Conservation (phyloP, 2,329 filamentous ascomycete genomes). For the Gliomastix tumulicola region DNA sequence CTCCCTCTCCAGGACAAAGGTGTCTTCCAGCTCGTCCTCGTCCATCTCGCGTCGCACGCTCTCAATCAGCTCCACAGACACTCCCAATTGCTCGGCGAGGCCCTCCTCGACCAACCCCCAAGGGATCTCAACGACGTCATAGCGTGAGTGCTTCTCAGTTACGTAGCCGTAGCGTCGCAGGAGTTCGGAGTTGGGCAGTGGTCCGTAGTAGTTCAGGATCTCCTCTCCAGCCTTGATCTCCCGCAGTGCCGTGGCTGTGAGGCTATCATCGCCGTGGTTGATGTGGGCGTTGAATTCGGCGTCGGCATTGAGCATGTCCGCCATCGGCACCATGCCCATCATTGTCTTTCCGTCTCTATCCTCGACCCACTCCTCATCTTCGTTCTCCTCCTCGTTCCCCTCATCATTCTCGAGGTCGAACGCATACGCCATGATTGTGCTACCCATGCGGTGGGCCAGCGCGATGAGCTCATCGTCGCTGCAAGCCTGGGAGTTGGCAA, state of each 20-base stretch:
- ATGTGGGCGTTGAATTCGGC: constrained; percentile 73
- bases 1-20: constrained; percentile 60
- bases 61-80: constrained; percentile 28
- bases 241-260: constrained; percentile 67
- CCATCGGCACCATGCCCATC: constrained; percentile 87
- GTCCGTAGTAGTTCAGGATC: constrained; percentile 84
- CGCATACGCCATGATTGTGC: constrained; percentile 86
- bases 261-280: constrained; percentile 39
- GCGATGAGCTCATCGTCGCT: constrained; percentile 37
- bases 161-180: constrained; percentile 82
- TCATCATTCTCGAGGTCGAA: constrained; percentile 67
- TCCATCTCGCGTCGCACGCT: constrained; percentile 21
- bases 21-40: constrained; percentile 62
- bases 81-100: constrained; percentile 26
- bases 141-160: constrained; percentile 67
- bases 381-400: constrained; percentile 49
- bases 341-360: constrained; percentile 49
- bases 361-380: constrained; percentile 58
- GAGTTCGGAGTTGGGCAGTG: constrained; percentile 75
- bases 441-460: constrained; percentile 74
- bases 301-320: constrained; percentile 84
- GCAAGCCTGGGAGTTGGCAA: constrained; percentile 24
- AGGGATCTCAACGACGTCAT: constrained; percentile 77
- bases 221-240: constrained; percentile 65
- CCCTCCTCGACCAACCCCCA: constrained; percentile 49